Conservation (phyloP, 495 filamentous ascomycete genomes). For the Aeminium ludgeri region DNA sequence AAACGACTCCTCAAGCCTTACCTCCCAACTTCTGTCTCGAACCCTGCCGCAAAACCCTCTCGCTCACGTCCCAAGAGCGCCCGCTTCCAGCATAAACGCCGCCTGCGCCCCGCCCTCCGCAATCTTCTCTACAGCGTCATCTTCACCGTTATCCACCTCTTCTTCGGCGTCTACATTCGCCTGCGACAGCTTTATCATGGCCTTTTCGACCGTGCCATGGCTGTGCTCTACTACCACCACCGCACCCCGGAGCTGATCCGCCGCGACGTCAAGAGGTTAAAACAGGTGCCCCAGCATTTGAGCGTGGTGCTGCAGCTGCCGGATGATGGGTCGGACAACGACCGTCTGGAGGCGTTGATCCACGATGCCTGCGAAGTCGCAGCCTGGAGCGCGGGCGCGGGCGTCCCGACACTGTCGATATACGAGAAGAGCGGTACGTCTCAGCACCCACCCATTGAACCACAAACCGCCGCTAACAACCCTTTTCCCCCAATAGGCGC, state of each 20-base stretch:
- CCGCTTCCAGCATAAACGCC: constrained; percentile 21
- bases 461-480: neutral
- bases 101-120: constrained; percentile 48
- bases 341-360: constrained; percentile 52
- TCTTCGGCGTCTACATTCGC: constrained; percentile 78
- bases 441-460: neutral
- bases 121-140: constrained; percentile 49
- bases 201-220: constrained; percentile 53
- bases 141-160: constrained; percentile 54
- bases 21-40: constrained; percentile 38
- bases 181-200: constrained; percentile 63
- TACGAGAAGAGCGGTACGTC: constrained; percentile 76
- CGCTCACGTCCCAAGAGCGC: neutral
- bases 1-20: constrained; percentile 59
- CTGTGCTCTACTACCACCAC: constrained; percentile 81
- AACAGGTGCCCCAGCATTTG: constrained; percentile 61
- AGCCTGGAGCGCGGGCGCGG: constrained; percentile 78
- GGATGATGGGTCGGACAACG: constrained; percentile 24
- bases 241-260: constrained; percentile 79
- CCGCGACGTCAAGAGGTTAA: constrained; percentile 63
- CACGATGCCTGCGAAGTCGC: constrained; percentile 79
- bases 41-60: constrained; percentile 2
- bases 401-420: constrained; percentile 68
- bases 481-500: constrained; percentile 40
- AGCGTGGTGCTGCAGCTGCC: constrained; percentile 54